Evolutionary conservation across 2,329 filamentous ascomycete species (phyloP).

Genomic region (Arthrobotrys conoides): DNA sequence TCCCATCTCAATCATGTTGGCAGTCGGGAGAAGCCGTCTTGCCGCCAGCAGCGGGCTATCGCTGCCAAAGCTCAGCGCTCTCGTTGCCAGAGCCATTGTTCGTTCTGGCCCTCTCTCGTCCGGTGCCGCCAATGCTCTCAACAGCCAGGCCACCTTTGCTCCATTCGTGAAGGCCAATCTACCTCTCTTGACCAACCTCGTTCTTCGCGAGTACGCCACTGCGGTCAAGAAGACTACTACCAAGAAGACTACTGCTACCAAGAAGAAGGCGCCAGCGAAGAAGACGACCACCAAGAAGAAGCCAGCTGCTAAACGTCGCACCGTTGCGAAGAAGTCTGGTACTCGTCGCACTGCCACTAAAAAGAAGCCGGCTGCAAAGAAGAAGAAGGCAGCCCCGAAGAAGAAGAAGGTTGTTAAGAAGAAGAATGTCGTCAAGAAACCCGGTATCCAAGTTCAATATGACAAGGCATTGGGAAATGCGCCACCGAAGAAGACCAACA

Average conservation of each 20-base stretch:
- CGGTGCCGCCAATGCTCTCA: constrained; percentile 39
- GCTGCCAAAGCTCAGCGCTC: constrained; percentile 53
- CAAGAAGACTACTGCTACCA: constrained; percentile 13
- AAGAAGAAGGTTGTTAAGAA: constrained; percentile 51
- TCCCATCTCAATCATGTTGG: constrained; percentile 43
- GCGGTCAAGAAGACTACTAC: constrained; percentile 38
- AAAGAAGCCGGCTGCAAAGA: constrained; percentile 41
- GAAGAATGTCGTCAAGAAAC: constrained; percentile 39
- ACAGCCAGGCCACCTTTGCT: constrained; percentile 42
- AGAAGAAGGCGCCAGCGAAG: constrained; percentile 43
- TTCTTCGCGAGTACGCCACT: constrained; percentile 55
- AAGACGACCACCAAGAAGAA: constrained; percentile 29
- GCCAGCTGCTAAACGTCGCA: constrained; percentile 37
- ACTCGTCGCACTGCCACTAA: constrained; percentile 48
- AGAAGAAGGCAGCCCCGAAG: constrained; percentile 39
- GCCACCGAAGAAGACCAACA: constrained; percentile 10
- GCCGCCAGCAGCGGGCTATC: constrained; percentile 48
- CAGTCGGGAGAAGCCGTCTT: constrained; percentile 55
- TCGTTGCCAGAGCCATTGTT: constrained; percentile 52
- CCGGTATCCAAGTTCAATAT: constrained; percentile 20
- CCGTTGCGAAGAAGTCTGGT: constrained; percentile 47
- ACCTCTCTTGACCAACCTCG: constrained; percentile 42
- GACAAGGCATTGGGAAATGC: constrained; percentile 33
- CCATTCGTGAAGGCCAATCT: constrained; percentile 60
- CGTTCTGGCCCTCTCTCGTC: constrained; percentile 55